Base-by-base conservation (phyloP, 352 stramenopile genomes). In the Peronospora destructor region DNA sequence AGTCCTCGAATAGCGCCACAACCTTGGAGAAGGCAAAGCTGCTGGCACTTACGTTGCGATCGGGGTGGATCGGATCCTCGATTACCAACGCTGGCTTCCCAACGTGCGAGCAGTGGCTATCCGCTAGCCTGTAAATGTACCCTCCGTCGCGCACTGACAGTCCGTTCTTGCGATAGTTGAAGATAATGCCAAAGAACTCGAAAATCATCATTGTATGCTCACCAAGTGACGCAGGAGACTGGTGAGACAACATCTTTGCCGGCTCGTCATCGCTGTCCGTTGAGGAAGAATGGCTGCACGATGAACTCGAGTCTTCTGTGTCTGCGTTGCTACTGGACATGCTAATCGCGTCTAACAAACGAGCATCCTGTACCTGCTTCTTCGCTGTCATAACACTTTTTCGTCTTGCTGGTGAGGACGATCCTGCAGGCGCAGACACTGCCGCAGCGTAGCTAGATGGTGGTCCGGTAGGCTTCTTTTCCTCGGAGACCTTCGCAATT, bases 21-120 rank as follows among this genome's bases (percentile, higher is more conserved):
- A 94, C 81, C 41, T 88, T 87, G 38, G 76, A 75, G 45, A 91
- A 91, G 13, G 80, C 80, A 56, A 89, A 94, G 61, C 78, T 94
- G 44, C 77, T 85, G n/a, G 83, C 80, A 35, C 80, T 87, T 6
- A 94, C 83, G 29, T 94, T 94, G 49, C 81, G 76, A 43, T 91
- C 80, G 4, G 83, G 81, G 45, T 94, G 73, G 49, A 94, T 91
- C n/a, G 83, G 80, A 53, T 91, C 83, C 40, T 94, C 80, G n/a
- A 94, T 87, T 49, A 94, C 81, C n/a, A 94, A 61, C 32, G 71
- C 64, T 21, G 75, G 75, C 54, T 90, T 87, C 34, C 66, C 60
- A 3, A 85, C 51, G 16, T 84, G 61, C 12, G 51, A 42, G 29
- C 61, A 57, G 23, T 70, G 53, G 46, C 69, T 68, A 40, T 85